Conservation (phyloP, 257 asterid genomes). For the Solanum etuberosum region DNA sequence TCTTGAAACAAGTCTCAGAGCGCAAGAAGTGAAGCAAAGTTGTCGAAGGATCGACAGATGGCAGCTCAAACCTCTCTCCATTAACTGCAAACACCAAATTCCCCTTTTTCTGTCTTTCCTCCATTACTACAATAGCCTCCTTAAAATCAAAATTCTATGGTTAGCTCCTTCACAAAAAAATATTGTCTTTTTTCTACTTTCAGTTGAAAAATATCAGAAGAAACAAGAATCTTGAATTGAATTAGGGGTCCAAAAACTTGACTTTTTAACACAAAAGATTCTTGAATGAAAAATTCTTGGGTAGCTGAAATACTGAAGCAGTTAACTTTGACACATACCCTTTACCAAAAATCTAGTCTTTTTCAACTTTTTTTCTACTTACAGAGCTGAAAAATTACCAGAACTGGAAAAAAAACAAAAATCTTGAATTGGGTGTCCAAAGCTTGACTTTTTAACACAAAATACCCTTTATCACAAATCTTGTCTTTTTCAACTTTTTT, state of each 20-base stretch:
- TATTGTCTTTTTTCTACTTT: not conserved
- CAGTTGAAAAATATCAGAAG: not conserved
- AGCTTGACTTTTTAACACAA: not conserved
- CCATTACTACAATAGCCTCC: not conserved
- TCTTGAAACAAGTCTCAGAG: slow-evolving; percentile 59
- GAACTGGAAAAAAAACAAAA: not conserved
- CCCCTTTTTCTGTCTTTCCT: not conserved
- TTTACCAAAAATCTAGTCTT: not conserved
- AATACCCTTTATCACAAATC: not conserved
- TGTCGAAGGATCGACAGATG: slow-evolving; percentile 50
- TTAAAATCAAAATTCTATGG: not conserved
- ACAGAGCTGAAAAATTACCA: not conserved
- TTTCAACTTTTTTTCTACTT: not conserved
- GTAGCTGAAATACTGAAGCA: not conserved
- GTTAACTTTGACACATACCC: not conserved
- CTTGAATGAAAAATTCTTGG: not conserved
- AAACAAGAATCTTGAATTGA: not conserved
- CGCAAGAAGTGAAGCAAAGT: slow-evolving; percentile 68
- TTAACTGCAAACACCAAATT: slow-evolving; percentile 23
- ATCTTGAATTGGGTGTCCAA: not conserved
- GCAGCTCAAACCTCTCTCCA: slow-evolving; percentile 56
- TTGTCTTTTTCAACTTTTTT: not conserved
- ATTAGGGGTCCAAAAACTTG: not conserved
- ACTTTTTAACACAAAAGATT: not conserved
- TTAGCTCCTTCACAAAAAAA: not conserved